Base-by-base conservation (phyloP, 2,329 filamentous ascomycete species). In the Xylariaceae sp. region DNA sequence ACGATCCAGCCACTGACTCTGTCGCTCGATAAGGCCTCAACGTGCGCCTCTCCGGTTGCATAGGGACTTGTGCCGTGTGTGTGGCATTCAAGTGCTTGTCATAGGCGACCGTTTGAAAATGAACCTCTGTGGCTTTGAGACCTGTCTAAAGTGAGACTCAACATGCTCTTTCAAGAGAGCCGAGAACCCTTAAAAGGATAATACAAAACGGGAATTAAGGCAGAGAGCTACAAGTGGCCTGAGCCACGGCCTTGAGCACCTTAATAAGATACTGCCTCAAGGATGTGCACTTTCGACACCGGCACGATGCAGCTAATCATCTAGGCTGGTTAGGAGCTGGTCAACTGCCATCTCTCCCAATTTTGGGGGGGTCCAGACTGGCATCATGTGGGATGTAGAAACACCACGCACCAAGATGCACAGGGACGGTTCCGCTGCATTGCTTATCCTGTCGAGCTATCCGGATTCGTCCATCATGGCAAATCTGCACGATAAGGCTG, bases 321-420 rank as follows among this genome's bases (percentile, higher is more conserved):
- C 42, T n/a, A n/a, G n/a, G n/a, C n/a, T 37, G 50, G n/a, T 18
- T 26, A 32, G 23, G 32, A 40, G 51, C 35, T 49, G 43, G 50
- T 53, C 44, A 53, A 53, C 37, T 46, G 48, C 23, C 32, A 50
- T 50, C 30, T 35, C 37, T 48, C 40, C 36, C 23, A 18, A n/a
- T 21, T 16, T 30, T 11, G 24, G 36, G 39, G 30, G 30, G 29
- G 26, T 23, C 37, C 45, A 52, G 44, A 50, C 53, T 27, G 47
- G 50, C 52, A 64, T 67, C 64, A 65, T 63, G 63, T 64, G 59
- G 41, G 57, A 58, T 47, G 46, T 55, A 58, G 23, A 44, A 29
- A 48, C 35, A 30, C 50, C 32, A 53, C 39, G 55, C 48, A 62
- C 53, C 53, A 57, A 30, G 27, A 7, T 30, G 27, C 27, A 30